Percentiles rank a stretch among this genome's conserved stretches.
These are phyloP conservation scores for Microcyclospora tardicrescens DNA, from an alignment of 2,329 filamentous ascomycete genomes.

Conservation along the genomic window DNA sequence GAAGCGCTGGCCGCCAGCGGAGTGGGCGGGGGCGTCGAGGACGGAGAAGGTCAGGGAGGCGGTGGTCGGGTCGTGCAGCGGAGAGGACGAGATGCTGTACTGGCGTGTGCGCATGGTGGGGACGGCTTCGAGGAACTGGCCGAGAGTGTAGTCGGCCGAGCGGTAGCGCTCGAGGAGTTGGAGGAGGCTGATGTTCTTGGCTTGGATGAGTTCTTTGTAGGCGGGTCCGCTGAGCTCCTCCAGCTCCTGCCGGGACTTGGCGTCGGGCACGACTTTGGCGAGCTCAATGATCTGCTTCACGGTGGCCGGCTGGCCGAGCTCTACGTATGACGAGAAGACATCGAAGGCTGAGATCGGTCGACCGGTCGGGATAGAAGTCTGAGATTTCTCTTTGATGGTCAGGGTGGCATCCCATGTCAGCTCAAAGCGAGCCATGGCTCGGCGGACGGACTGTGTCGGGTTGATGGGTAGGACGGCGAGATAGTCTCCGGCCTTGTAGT, in stretches of 20 bases:
- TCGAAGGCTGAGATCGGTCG: slow-evolving; percentile 48
- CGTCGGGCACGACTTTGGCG: slow-evolving; percentile 35
- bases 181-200: slow-evolving; percentile 42
- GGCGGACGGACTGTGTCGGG: slow-evolving; percentile 45
- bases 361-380: slow-evolving; percentile 53
- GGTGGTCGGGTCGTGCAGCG: slow-evolving; percentile 15
- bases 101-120: slow-evolving; percentile 52
- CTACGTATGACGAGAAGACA: slow-evolving; percentile 57
- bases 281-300: slow-evolving; percentile 40
- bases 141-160: slow-evolving; percentile 48
- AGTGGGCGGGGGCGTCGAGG: slow-evolving; percentile 14
- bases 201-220: slow-evolving; percentile 26
- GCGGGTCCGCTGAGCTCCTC: slow-evolving; percentile 29
- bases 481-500: slow-evolving; percentile 64
- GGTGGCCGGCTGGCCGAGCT: slow-evolving; percentile 59
- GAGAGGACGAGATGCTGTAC: slow-evolving; percentile 24
- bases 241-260: slow-evolving; percentile 38
- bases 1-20: slow-evolving; percentile 20
- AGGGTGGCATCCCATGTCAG: slow-evolving; percentile 53
- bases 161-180: slow-evolving; percentile 56
- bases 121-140: slow-evolving; percentile 56
- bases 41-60: slow-evolving; percentile 53
- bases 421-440: slow-evolving; percentile 51
- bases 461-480: slow-evolving; percentile 54
- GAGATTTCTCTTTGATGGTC: slow-evolving; percentile 37